Evolutionary conservation across 257 asterid species (phyloP).

Genomic region (Apocynum venetum): DNA sequence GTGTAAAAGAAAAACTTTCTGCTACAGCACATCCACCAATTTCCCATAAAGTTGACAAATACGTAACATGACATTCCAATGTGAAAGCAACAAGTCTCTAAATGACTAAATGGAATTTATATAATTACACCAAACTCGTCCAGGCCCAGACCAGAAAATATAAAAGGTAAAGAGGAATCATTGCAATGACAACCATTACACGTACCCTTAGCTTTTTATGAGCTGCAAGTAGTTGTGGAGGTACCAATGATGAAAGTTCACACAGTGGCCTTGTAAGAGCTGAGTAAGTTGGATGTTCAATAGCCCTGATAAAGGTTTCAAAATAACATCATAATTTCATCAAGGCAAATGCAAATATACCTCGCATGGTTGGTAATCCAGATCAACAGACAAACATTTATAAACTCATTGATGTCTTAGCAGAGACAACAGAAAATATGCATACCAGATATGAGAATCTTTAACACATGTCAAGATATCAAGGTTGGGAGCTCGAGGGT

Average conservation of each 20-base stretch:
- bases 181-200: background rate
- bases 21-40: background rate
- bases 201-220: slow-evolving; percentile 96
- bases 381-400: background rate
- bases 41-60: background rate
- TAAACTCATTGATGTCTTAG: slow-evolving; percentile 4
- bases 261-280: slow-evolving; percentile 97
- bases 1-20: background rate
- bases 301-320: slow-evolving; percentile 71
- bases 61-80: background rate
- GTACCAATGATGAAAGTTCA: slow-evolving; percentile 89
- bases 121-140: background rate
- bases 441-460: slow-evolving; percentile 96
- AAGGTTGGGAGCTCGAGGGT: slow-evolving; percentile 99
- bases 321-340: slow-evolving; percentile 22
- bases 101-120: background rate
- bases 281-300: slow-evolving; percentile 97
- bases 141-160: background rate
- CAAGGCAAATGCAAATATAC: slow-evolving; percentile 9
- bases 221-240: slow-evolving; percentile 90
- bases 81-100: background rate
- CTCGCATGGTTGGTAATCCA: background rate
- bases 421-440: slow-evolving; percentile 16
- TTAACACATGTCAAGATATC: slow-evolving; percentile 95
- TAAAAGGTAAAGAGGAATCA: background rate